Percentiles rank a stretch among this genome's conserved stretches.
Evolutionary conservation across 352 stramenopile species (phyloP).

Genomic region (Globisporangium splendens): DNA sequence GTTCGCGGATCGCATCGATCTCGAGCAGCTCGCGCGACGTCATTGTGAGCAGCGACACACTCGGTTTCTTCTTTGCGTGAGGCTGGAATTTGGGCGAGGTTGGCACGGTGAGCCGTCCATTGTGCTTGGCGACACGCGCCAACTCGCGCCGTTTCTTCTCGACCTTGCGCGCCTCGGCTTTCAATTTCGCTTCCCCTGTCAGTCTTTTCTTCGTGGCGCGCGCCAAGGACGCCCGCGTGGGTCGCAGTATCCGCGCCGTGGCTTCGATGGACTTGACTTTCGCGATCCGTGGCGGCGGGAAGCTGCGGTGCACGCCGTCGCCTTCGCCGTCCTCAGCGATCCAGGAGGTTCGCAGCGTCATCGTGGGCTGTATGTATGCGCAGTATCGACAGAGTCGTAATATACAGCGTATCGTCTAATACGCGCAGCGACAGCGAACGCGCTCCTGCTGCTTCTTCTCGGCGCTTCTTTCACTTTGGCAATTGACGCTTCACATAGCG

Average conservation of each 20-base stretch:
- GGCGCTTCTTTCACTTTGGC: background rate
- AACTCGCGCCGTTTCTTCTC: slow-evolving; percentile 28
- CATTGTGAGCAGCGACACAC: slow-evolving; percentile 46
- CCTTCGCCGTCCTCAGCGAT: background rate
- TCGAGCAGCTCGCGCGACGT: slow-evolving; percentile 74
- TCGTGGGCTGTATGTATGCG: slow-evolving; percentile 4
- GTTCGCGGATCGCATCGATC: slow-evolving; percentile 64
- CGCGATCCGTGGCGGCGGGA: slow-evolving; percentile 33
- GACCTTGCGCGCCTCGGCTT: slow-evolving; percentile 30
- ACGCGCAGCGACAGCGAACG: background rate
- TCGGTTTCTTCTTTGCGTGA: slow-evolving; percentile 27
- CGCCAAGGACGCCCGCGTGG: slow-evolving; percentile 55
- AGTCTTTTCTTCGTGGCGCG: slow-evolving; percentile 36
- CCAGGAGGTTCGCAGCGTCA: slow-evolving; percentile 13
- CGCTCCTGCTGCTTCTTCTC: background rate
- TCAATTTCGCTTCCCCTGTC: slow-evolving; percentile 38
- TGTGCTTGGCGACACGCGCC: slow-evolving; percentile 43
- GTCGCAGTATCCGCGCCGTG: slow-evolving; percentile 54
- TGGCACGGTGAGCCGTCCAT: slow-evolving; percentile 60
- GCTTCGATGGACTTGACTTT: slow-evolving; percentile 53
- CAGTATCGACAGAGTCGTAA: too few species aligned
- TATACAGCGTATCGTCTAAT: background rate
- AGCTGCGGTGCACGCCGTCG: slow-evolving; percentile 26
- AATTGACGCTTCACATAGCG: background rate
- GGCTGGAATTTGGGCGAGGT: slow-evolving; percentile 62